Evolutionary conservation across 78 protist species (phyloP), one percentile per base, ranked within the genome.

Genomic region (Salpingoeca rosetta): DNA sequence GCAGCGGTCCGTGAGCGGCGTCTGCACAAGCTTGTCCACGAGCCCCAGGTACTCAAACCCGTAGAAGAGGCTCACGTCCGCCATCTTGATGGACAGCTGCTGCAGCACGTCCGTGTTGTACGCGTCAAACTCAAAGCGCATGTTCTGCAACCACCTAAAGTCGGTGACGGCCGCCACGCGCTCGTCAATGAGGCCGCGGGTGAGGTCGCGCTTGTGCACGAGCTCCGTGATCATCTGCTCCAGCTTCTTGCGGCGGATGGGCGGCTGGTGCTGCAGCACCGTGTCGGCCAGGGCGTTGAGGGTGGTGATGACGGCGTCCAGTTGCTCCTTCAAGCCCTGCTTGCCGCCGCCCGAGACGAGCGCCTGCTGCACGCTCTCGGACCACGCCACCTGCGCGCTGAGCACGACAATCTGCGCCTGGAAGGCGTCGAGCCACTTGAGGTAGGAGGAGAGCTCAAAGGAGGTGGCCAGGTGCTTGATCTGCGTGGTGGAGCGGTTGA

Each of bases 31-130:
- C 41, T 95, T 90, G 78, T 95, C 99, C 17, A 82, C 87, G 41
- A 95, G 93, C 41, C 99, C 99, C 26, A 96, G 96, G 88, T 98
- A 98, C 89, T 99, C 99, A 78, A 84, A 96, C 40, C 98, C 94
- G 88, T 98, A 96, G 40, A 25, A 37, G 85, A 95, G 89, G 1
- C 1, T 0, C 0, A 97, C 98, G 87, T 97, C 87, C 79, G 98
- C 98, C 85, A 94, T 90, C 74, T 84, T 79, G 73, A 96, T 92
- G 42, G 12, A 25, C 41, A 94, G 88, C 38, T 85, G 84, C 37
- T 82, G 82, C 10, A 87, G 76, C 22, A 86, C 82, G 38, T 88
- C 86, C 12, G 72, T 88, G 73, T 82, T 85, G n/a, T 39, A 24
- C 28, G 82, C 42, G 65, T 95, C 91, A 81, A 81, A 90, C 83